Evolutionary conservation across 345 rosid species (phyloP), one percentile per base, ranked within the genome.

Genomic region (Trapa incisa): DNA sequence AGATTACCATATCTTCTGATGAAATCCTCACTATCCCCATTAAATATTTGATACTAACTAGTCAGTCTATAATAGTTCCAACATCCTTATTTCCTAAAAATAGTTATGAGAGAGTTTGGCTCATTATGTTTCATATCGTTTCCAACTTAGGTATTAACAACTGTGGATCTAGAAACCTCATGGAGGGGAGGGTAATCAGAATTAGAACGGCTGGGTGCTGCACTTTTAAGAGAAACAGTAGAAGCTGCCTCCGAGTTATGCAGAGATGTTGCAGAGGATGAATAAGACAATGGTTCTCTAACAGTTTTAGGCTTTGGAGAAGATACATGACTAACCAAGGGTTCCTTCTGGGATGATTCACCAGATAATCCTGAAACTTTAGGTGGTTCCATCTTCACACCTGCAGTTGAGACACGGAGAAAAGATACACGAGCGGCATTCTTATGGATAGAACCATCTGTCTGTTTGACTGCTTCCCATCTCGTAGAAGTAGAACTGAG

Each of bases 391-490:
- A 58, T 76, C 73, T 84, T 85, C 67, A 83, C 82, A 70, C 64
- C 61, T 32, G 79, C 61, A 73, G 79, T 37, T 42, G 75, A 67
- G 67, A 62, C 68, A 43, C 56, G 74, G 32, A 72, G 66, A 11
- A 66, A 65, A 22, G 71, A 63, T 22, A 77, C 72, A 10, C 78
- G 80, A 52, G 45, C 71, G 33, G 60, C 67, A 74, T 79, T 88
- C 39, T 75, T 85, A 56, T 76, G 81, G 67, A 56, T 71, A 76
- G 85, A 74, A 38, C 65, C 78, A 65, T 76, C 71, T 61, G 75
- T 71, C 68, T 80, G 83, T 74, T 84, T 89, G 50, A 86, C 77
- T 52, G 84, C 76, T 74, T 82, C 88, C 74, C 70, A 84, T 56
- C 83, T 72, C 38, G 70, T 41, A 71, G 83, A 71, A 32, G 84